Evolutionary conservation across 2,329 filamentous ascomycete species (phyloP), one percentile per base, ranked within the genome.

Genomic region (Ilyonectria sp.): DNA sequence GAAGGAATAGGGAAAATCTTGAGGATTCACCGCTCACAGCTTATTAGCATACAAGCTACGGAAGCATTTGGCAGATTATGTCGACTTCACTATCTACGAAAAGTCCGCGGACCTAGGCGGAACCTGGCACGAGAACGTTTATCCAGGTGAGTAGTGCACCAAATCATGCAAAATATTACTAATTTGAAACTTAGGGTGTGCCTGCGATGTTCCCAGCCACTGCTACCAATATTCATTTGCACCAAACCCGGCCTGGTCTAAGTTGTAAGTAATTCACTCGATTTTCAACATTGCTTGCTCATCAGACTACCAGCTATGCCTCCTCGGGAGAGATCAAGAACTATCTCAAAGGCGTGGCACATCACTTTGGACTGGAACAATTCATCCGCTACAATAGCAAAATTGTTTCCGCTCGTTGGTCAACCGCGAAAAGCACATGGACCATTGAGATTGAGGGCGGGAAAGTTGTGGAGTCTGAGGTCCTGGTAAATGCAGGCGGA

Each of bases 111-210:
- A 83, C 46, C 75, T 85, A 0, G 79, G 79, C 5, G 84, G 84
- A 3, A 86, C 84, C 6, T 86, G 84, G 83, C 81, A 74, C 44
- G 83, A 85, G 66, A 85, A 85, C 47, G 52, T 43, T 8, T 70
- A 70, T 53, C 68, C 68, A 46, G 68, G 68, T 68, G 29, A 33
- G 15, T 59, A n/a, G 8, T n/a, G n/a, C 7, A 5, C 2, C 3
- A 8, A 19, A 6, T n/a, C 7, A 10, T 17, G 13, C 6, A n/a
- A 2, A 40, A 19, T 0, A 6, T 47, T n/a, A 33, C 21, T 62
- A 23, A 67, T 21, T 1, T 33, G 13, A 33, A 53, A 11, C 21
- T 11, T 23, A 78, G 75, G 74, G 23, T 82, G 81, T 68, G 81
- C 80, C 15, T 84, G 81, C 64, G 83, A 85, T 58, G 79, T 85